These are phyloP conservation scores for Nicotiana knightiana DNA, from an alignment of 257 asterid genomes.

Conservation along the genomic window DNA sequence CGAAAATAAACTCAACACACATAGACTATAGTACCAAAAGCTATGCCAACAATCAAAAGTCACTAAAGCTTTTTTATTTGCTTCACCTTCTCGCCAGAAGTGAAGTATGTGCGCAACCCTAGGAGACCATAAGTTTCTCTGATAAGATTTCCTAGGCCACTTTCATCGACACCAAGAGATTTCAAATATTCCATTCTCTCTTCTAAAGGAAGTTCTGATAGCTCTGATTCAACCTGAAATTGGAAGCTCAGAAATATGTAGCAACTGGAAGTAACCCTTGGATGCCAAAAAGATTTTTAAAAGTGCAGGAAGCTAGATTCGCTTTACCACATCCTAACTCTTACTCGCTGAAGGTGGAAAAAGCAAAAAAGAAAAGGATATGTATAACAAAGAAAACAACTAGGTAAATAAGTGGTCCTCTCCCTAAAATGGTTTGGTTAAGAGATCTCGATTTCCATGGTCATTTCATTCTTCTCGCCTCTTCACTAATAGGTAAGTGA, in stretches of 20 bases:
- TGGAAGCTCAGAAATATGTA: conserved; percentile 4
- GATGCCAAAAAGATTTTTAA: background rate
- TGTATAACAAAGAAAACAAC: background rate
- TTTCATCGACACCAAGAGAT: conserved; percentile 82
- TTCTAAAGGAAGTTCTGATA: conserved; percentile 83
- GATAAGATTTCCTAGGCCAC: conserved; percentile 92
- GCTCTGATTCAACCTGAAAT: conserved; percentile 92
- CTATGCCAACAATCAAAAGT: background rate
- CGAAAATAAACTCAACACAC: conserved; percentile 10
- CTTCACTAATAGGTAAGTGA: background rate
- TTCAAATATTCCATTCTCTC: conserved; percentile 81
- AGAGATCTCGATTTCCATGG: background rate
- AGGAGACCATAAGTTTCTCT: conserved; percentile 84
- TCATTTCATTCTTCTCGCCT: background rate
- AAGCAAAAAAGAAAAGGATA: background rate
- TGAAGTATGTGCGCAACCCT: conserved; percentile 90
- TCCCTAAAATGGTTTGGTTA: background rate
- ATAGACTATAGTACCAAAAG: background rate
- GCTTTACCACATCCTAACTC: background rate
- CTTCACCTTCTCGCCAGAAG: conserved; percentile 93
- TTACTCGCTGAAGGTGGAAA: background rate
- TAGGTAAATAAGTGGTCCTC: background rate
- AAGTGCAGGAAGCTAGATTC: background rate
- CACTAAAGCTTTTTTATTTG: conserved; percentile 7
- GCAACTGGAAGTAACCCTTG: background rate